A percentile compares a stretch with the other conserved stretches of the same genome.
phyloP scores from a whole-genome alignment of 75 land plant species.

The Sequoia sempervirens region DNA sequence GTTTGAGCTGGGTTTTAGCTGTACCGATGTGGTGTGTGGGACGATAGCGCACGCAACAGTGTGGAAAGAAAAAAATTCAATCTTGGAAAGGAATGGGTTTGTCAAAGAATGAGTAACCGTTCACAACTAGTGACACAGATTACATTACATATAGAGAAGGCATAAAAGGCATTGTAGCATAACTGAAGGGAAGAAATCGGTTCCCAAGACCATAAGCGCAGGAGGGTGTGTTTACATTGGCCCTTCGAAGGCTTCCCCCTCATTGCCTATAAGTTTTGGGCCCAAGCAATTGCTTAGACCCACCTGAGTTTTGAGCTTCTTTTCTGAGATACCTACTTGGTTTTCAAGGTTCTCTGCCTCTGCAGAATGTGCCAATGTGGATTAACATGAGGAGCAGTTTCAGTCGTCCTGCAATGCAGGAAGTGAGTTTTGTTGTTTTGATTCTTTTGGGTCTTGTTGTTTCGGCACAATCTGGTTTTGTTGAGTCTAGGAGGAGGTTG shows the following conservation, averaged over 20 bases:
- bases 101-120: background rate
- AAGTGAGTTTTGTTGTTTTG: slow-evolving; percentile 5
- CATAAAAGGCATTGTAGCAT: background rate
- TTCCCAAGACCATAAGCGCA: background rate
- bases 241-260: background rate
- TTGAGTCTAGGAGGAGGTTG: slow-evolving; percentile 8
- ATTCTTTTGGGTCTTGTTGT: background rate
- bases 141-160: background rate
- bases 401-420: slow-evolving; percentile 5
- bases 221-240: background rate
- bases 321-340: background rate
- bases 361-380: slow-evolving; percentile 6
- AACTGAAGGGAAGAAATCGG: background rate
- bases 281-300: background rate
- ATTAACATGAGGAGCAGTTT: slow-evolving; percentile 6
- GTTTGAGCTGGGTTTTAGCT: slow-evolving; percentile 12
- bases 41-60: slow-evolving; percentile 2
- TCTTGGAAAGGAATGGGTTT: background rate
- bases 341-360: background rate
- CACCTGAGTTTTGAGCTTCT: background rate
- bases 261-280: background rate
- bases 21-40: slow-evolving; percentile 4
- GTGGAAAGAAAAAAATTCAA: slow-evolving; percentile 4
- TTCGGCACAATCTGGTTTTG: background rate
- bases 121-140: background rate